phyloP scores from a whole-genome alignment of 1,284 basidiomycete species.

The Ceratobasidium sp. region DNA sequence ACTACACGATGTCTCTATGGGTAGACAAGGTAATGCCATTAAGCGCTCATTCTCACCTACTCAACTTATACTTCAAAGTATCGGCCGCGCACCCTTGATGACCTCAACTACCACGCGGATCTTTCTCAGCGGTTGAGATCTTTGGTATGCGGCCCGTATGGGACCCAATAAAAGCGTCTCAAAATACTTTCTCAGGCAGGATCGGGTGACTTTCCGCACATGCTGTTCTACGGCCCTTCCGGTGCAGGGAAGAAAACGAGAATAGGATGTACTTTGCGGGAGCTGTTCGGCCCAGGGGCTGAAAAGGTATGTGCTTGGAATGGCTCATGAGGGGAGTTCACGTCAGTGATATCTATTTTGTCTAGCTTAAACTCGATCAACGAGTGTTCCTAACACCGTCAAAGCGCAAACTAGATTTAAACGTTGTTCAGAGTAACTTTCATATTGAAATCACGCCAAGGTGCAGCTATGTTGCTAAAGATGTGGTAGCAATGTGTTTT shows the following conservation, averaged over 20 bases:
- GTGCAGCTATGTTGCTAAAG: slow-evolving; percentile 52
- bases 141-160: slow-evolving; percentile 59
- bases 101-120: slow-evolving; percentile 87
- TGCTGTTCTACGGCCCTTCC: slow-evolving; percentile 97
- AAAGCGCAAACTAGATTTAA: slow-evolving; percentile 94
- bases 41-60: neutral
- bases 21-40: slow-evolving; percentile 74
- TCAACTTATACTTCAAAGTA: slow-evolving; percentile 65
- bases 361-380: slow-evolving; percentile 96
- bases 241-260: slow-evolving; percentile 99
- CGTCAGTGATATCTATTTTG: neutral
- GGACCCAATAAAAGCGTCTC: neutral
- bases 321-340: too few relatives aligned
- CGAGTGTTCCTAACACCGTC: slow-evolving; percentile 94
- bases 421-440: slow-evolving; percentile 96
- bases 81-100: slow-evolving; percentile 83
- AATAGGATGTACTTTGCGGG: slow-evolving; percentile 85
- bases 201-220: slow-evolving; percentile 95
- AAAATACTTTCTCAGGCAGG: slow-evolving; percentile 61
- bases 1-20: slow-evolving; percentile 78
- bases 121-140: slow-evolving; percentile 83
- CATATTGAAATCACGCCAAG: slow-evolving; percentile 98
- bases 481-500: neutral
- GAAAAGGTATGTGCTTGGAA: slow-evolving; percentile 72
- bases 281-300: slow-evolving; percentile 90